Evolutionary conservation across 805 yeast genomes (phyloP).

Genomic region (Ogataea nitratoaversa): DNA sequence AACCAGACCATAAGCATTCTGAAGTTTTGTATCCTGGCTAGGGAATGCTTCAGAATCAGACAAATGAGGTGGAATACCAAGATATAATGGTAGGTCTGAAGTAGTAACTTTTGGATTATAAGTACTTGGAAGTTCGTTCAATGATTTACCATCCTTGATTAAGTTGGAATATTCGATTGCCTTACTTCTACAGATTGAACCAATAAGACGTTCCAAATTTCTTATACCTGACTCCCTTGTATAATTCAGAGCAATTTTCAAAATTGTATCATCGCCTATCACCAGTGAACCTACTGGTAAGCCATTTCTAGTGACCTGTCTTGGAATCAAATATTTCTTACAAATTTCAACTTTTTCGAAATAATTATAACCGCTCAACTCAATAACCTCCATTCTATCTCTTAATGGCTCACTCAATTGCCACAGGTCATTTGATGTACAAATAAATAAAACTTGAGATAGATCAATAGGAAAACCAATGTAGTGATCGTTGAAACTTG

Average conservation of each 20-base stretch:
- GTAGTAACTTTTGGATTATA: conserved; percentile 42
- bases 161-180: conserved; percentile 62
- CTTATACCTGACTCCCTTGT: conserved; percentile 88
- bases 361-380: conserved; percentile 73
- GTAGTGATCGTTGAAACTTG: conserved; percentile 73
- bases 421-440: conserved; percentile 78
- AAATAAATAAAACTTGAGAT: conserved; percentile 74
- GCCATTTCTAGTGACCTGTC: conserved; percentile 70
- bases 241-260: conserved; percentile 60
- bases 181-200: conserved; percentile 73
- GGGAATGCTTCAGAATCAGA: conserved; percentile 35
- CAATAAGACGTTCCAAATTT: conserved; percentile 68
- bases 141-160: conserved; percentile 22
- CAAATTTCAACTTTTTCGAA: conserved; percentile 75
- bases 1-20: conserved; percentile 66
- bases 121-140: conserved; percentile 11
- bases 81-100: conserved; percentile 58
- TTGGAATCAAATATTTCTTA: conserved; percentile 62
- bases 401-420: conserved; percentile 71
- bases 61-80: conserved; percentile 51
- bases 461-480: conserved; percentile 82
- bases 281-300: conserved; percentile 40
- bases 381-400: conserved; percentile 81
- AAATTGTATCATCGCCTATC: conserved; percentile 51
- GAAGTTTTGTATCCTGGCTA: conserved; percentile 39